A percentile compares a stretch with the other conserved stretches of the same genome.
Conservation (phyloP, 495 filamentous ascomycete genomes). For the Glonium stellatum region DNA sequence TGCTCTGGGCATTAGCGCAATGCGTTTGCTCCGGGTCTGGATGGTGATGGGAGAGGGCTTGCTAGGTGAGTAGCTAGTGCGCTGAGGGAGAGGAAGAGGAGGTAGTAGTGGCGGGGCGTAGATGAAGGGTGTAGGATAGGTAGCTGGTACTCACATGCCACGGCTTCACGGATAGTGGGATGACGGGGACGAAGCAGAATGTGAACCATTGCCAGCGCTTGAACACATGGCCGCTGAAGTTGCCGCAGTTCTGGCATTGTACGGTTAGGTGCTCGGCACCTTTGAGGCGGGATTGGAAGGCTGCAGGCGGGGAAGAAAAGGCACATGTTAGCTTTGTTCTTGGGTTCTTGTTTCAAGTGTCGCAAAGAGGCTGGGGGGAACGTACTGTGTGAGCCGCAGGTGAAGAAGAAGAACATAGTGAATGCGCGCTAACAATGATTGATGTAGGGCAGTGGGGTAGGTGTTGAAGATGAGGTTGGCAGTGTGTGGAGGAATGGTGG, state of each 20-base stretch:
- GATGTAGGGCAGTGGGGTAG: too few species aligned
- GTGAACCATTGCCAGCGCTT: conserved; percentile 43
- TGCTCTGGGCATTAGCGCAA: neutral
- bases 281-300: conserved; percentile 32
- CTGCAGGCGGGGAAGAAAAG: conserved; percentile 12
- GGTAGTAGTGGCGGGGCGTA: too few species aligned
- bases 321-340: neutral
- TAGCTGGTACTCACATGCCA: conserved; percentile 3
- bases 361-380: neutral
- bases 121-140: too few species aligned
- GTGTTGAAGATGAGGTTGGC: too few species aligned
- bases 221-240: conserved; percentile 31
- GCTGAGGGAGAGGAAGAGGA: too few species aligned
- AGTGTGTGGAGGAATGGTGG: too few species aligned
- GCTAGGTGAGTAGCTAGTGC: too few species aligned
- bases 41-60: too few species aligned
- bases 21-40: too few species aligned
- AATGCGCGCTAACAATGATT: neutral
- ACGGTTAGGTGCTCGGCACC: conserved; percentile 38
- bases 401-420: conserved; percentile 38
- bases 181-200: conserved; percentile 40
- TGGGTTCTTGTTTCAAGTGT: neutral
- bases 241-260: conserved; percentile 43
- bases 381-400: conserved; percentile 39
- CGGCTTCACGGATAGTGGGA: conserved; percentile 38